Conservation (phyloP, 1,284 basidiomycete genomes). For the Ustilago lituana region DNA sequence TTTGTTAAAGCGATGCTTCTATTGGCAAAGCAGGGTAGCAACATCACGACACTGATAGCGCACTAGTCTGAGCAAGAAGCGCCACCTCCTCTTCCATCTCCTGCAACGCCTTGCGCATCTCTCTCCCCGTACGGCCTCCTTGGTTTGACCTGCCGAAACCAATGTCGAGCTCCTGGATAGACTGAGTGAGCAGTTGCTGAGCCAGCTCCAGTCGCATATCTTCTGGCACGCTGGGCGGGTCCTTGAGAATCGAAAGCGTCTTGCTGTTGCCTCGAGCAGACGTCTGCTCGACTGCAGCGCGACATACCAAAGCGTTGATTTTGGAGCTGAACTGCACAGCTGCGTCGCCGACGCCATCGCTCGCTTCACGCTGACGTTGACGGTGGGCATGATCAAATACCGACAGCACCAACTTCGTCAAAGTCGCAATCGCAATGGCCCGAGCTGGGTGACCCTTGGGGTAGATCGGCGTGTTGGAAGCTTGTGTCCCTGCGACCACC, state of each 20-base stretch:
- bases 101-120: constrained; percentile 27
- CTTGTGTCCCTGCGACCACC: constrained; percentile 73
- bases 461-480: constrained; percentile 69
- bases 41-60: constrained; percentile 26
- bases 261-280: constrained; percentile 6
- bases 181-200: constrained; percentile 42
- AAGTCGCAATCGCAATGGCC: constrained; percentile 79
- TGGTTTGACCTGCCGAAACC: constrained; percentile 49
- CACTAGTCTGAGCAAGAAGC: constrained; percentile 25
- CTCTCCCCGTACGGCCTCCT: constrained; percentile 22
- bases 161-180: constrained; percentile 45
- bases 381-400: constrained; percentile 71
- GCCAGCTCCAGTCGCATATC: constrained; percentile 40
- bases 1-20: too few relatives aligned
- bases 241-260: constrained; percentile 31
- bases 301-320: constrained; percentile 10
- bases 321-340: background rate
- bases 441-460: constrained; percentile 80
- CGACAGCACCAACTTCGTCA: constrained; percentile 81
- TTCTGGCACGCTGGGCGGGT: constrained; percentile 21
- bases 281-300: constrained; percentile 19
- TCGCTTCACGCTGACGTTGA: constrained; percentile 4
- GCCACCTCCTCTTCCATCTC: constrained; percentile 36
- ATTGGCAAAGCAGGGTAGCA: background rate
- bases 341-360: background rate